Evolutionary conservation across 2,329 filamentous ascomycete genomes (phyloP).

Genomic region (Aspergillus quadrilineatus): DNA sequence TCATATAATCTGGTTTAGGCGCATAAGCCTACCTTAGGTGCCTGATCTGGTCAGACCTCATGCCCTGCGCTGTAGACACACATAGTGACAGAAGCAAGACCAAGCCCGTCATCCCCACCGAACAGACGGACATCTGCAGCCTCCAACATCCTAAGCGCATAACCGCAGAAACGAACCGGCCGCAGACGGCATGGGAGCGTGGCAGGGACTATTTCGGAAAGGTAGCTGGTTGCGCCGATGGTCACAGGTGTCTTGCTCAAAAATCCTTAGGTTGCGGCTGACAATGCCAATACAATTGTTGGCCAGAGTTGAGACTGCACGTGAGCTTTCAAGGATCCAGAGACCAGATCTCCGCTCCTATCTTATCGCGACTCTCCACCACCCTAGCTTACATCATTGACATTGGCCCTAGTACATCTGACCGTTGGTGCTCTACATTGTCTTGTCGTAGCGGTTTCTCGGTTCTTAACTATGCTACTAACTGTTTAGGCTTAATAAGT

Average conservation of each 20-base stretch:
- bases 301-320: conserved; percentile 13
- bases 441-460: no score
- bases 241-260: conserved; percentile 7
- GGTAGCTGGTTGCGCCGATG: conserved; percentile 30
- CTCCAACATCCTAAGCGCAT: conserved; percentile 45
- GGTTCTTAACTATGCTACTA: no score
- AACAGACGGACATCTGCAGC: conserved; percentile 36
- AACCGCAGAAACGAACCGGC: conserved; percentile 30
- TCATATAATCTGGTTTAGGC: background rate
- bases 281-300: conserved; percentile 2
- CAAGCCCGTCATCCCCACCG: conserved; percentile 36
- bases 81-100: conserved; percentile 37
- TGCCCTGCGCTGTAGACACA: conserved; percentile 34
- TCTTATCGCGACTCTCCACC: conserved; percentile 7
- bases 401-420: background rate
- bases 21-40: conserved; percentile 34
- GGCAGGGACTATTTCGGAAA: conserved; percentile 22
- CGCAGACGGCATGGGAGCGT: conserved; percentile 26
- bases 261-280: conserved; percentile 9
- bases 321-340: conserved; percentile 16
- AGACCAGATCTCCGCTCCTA: conserved; percentile 34
- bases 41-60: conserved; percentile 36
- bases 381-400: background rate
- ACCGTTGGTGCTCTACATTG: no score
- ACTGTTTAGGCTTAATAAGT: background rate